Evolutionary conservation across 495 filamentous ascomycete genomes (phyloP).

Genomic region (Lichenothelia convexa): DNA sequence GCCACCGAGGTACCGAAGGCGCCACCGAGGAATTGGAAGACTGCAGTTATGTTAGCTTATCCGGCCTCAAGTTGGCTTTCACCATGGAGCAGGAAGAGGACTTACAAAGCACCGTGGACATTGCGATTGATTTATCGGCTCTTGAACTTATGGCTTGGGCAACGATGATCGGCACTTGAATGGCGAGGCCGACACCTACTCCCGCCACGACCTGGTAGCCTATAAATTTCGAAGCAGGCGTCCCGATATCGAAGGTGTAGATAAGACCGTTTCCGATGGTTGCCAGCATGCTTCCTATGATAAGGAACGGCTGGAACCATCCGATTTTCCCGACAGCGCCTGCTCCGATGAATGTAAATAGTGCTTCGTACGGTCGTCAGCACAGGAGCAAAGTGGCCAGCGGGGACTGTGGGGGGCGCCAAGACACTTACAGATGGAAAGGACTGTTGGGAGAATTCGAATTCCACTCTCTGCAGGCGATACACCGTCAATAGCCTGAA

Average conservation of each 20-base stretch:
- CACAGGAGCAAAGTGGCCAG: too few relatives aligned
- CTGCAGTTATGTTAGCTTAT: too few relatives aligned
- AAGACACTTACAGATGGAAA: constrained; percentile 1
- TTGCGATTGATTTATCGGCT: constrained; percentile 10
- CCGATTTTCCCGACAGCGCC: constrained; percentile 4
- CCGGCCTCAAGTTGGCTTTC: too few relatives aligned
- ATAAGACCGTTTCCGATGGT: constrained; percentile 8
- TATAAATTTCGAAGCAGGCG: constrained; percentile 1
- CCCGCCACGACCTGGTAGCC: constrained; percentile 5
- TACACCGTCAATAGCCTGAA: constrained; percentile 11
- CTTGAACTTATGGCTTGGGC: constrained; percentile 2
- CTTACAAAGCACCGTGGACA: constrained; percentile 2
- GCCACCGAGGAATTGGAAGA: constrained; percentile 14
- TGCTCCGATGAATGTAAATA: constrained; percentile 6
- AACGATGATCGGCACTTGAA: constrained; percentile 1
- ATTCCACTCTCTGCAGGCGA: constrained; percentile 10
- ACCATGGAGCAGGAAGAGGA: too few relatives aligned
- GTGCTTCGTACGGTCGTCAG: too few relatives aligned
- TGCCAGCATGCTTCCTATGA: constrained; percentile 7
- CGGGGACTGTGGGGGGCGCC: neutral
- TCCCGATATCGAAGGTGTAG: constrained; percentile 10
- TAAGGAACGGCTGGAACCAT: constrained; percentile 3
- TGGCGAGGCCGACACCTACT: neutral
- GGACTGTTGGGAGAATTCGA: constrained; percentile 10
- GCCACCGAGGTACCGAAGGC: constrained; percentile 11